These are phyloP conservation scores for Athelia psychrophila DNA, from an alignment of 1,284 basidiomycete species.

Conservation along the genomic window DNA sequence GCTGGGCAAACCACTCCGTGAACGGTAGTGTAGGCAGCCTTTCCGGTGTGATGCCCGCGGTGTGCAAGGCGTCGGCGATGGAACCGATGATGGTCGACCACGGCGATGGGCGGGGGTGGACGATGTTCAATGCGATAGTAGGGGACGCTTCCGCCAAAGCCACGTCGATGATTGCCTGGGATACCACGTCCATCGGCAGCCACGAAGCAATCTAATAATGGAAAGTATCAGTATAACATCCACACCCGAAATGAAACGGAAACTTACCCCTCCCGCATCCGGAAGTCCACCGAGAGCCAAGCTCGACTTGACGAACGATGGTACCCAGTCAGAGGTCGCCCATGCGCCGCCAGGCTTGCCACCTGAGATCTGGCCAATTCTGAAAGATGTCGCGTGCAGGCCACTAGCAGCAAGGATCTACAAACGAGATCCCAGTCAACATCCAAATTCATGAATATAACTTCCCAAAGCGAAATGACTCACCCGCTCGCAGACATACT, in stretches of 20 bases:
- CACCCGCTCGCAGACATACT: slow-evolving; percentile 33
- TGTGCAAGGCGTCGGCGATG: slow-evolving; percentile 19
- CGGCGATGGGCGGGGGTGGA: slow-evolving; percentile 31
- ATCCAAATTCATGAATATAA: no score
- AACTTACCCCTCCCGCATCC: slow-evolving; percentile 9
- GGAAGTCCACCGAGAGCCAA: slow-evolving; percentile 13
- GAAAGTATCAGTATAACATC: background rate
- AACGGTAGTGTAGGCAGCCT: slow-evolving; percentile 25
- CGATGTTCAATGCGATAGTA: slow-evolving; percentile 28
- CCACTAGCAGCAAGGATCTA: slow-evolving; percentile 24
- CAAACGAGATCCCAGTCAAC: no score
- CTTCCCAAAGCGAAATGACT: no score
- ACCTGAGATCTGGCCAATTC: slow-evolving; percentile 22
- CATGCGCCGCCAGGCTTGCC: slow-evolving; percentile 18
- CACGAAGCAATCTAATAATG: background rate
- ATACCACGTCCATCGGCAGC: slow-evolving; percentile 12
- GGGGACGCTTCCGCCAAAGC: slow-evolving; percentile 13
- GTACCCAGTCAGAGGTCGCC: slow-evolving; percentile 22
- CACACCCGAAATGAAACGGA: background rate
- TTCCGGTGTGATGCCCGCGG: slow-evolving; percentile 7
- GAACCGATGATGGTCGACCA: slow-evolving; percentile 25
- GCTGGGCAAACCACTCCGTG: slow-evolving; percentile 24
- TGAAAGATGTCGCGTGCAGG: slow-evolving; percentile 20
- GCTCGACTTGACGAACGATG: slow-evolving; percentile 23
- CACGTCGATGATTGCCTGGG: slow-evolving; percentile 28